phyloP scores from a whole-genome alignment of 2,329 filamentous ascomycete genomes.

The Pseudocercospora musae region DNA sequence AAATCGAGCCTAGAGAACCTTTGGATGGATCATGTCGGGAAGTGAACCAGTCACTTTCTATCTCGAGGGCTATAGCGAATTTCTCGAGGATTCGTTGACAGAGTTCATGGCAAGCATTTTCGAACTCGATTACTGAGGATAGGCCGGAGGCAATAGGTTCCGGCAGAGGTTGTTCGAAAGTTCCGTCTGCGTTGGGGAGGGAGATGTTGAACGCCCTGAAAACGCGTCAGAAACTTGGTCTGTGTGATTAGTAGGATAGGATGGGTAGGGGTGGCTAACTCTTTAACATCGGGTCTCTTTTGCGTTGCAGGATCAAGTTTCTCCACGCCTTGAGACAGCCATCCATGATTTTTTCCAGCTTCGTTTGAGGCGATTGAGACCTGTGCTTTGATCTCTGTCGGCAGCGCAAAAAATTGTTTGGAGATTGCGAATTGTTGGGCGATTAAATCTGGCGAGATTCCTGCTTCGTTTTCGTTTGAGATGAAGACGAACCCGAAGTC shows the following conservation, averaged over 20 bases:
- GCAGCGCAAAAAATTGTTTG: constrained; percentile 66
- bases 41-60: constrained; percentile 57
- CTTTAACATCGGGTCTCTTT: constrained; percentile 72
- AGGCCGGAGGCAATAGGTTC: constrained; percentile 58
- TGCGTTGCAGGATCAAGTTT: constrained; percentile 82
- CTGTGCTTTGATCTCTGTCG: constrained; percentile 66
- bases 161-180: constrained; percentile 75
- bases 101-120: constrained; percentile 66
- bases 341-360: constrained; percentile 72
- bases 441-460: constrained; percentile 63
- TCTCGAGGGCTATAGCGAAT: constrained; percentile 70
- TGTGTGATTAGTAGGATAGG: no score
- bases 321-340: constrained; percentile 84
- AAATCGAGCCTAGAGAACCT: constrained; percentile 52
- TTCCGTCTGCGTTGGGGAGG: constrained; percentile 61
- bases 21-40: constrained; percentile 54
- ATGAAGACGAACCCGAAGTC: constrained; percentile 89
- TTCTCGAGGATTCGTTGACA: constrained; percentile 71
- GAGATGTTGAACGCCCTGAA: constrained; percentile 86
- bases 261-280: no score
- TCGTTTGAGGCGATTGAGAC: constrained; percentile 67
- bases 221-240: no score
- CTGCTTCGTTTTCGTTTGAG: constrained; percentile 61
- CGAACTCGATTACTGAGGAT: constrained; percentile 63
- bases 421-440: constrained; percentile 72